Evolutionary conservation across 2,329 filamentous ascomycete species (phyloP), one percentile per base, ranked within the genome.

Genomic region (Xylariaceae sp.): DNA sequence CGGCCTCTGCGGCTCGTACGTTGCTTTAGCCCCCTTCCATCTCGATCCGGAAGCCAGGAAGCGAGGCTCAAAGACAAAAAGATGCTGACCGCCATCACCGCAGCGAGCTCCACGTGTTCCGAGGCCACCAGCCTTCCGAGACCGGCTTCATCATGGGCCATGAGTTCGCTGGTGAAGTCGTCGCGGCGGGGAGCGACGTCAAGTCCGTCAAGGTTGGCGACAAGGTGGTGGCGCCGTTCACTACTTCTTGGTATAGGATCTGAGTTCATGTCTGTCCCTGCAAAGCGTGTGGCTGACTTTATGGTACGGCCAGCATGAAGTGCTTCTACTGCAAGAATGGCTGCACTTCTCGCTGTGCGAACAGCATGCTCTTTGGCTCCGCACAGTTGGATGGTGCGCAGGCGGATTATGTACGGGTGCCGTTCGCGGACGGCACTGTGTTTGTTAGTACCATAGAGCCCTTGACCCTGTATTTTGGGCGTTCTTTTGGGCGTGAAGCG

Each of bases 261-360:
- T n/a, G n/a, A n/a, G n/a, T n/a, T n/a, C n/a, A n/a, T n/a, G n/a
- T n/a, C n/a, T n/a, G n/a, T n/a, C n/a, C n/a, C n/a, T n/a, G n/a
- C n/a, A n/a, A n/a, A n/a, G n/a, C n/a, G n/a, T 18, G 16, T 12
- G 15, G 13, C 36, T 43, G 31, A 38, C 19, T 22, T 17, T 25
- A 10, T 31, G n/a, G n/a, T n/a, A n/a, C n/a, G n/a, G n/a, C n/a
- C 38, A 78, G 74, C 56, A 72, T 75, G 36, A 65, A 77, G 21
- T 94, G 88, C 60, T 94, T 89, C 62, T 94, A 92, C 64, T 94
- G 89, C 65, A 74, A 73, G 37, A 75, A 77, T 41, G 81, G 80
- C 10, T 80, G 74, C 58, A 83, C 86, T 0, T 87, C 85, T 4
- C 79, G 88, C 38, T 94, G 88, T 58, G 70, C 72, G 13, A 72